Conservation (phyloP, 208 protist species). For the Wallacemonas sp. region DNA sequence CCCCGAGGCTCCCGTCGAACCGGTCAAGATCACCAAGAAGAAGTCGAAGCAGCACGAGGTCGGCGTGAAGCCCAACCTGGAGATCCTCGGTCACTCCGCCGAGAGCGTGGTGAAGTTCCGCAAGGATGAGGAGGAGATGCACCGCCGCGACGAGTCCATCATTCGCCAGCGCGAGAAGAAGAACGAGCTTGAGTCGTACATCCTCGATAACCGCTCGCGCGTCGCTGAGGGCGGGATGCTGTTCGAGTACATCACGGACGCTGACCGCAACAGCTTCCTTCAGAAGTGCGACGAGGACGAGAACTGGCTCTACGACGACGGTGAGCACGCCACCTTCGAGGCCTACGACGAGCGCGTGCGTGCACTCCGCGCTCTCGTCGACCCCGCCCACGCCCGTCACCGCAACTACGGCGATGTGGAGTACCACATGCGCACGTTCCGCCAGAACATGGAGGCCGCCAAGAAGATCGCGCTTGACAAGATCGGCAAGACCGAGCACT, state of each 20-base stretch:
- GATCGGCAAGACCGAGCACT: constrained; percentile 67
- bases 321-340: constrained; percentile 59
- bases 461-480: constrained; percentile 46
- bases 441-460: constrained; percentile 28
- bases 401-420: constrained; percentile 61
- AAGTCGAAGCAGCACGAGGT: constrained; percentile 52
- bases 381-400: constrained; percentile 57
- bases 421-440: constrained; percentile 53
- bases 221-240: constrained; percentile 67
- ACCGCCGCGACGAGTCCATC: constrained; percentile 62
- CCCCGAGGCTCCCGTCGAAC: constrained; percentile 20
- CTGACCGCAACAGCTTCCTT: constrained; percentile 53
- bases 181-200: constrained; percentile 92
- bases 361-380: constrained; percentile 77
- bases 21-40: constrained; percentile 39
- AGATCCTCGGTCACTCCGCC: constrained; percentile 51
- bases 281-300: constrained; percentile 67
- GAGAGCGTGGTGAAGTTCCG: constrained; percentile 48
- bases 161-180: constrained; percentile 77
- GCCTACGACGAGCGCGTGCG: constrained; percentile 71
- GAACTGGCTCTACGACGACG: constrained; percentile 91
- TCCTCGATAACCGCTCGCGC: constrained; percentile 78
- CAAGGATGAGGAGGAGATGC: constrained; percentile 77
- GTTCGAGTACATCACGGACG: constrained; percentile 53
- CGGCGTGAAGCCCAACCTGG: constrained; percentile 48